A percentile compares a stretch with the other conserved stretches of the same genome.
These are phyloP conservation scores for Pseudocercospora cruenta DNA, from an alignment of 2,329 filamentous ascomycete genomes.

Conservation along the genomic window DNA sequence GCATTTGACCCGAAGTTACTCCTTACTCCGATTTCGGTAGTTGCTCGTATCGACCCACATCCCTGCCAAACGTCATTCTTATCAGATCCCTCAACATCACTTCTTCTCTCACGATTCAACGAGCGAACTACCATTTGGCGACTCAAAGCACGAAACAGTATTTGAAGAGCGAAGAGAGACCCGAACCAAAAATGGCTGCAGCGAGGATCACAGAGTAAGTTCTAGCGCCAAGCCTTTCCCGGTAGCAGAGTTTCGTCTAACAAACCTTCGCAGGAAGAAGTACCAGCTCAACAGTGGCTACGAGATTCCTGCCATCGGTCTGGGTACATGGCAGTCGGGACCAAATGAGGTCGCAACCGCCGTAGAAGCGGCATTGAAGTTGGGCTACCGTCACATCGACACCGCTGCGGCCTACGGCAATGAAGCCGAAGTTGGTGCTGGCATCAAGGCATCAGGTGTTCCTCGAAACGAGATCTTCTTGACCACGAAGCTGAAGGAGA, in stretches of 20 bases:
- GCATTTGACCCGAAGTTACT: neutral
- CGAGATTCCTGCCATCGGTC: constrained; percentile 75
- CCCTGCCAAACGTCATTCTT: neutral
- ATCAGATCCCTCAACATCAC: neutral
- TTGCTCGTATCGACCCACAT: neutral
- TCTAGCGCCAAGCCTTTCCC: neutral
- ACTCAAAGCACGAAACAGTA: neutral
- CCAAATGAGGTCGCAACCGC: constrained; percentile 71
- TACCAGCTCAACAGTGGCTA: constrained; percentile 65
- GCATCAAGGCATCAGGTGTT: constrained; percentile 68
- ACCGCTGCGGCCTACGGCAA: constrained; percentile 79
- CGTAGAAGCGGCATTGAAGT: constrained; percentile 66
- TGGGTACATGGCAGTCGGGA: constrained; percentile 78
- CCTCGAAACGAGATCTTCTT: constrained; percentile 71
- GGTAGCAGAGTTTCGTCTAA: neutral
- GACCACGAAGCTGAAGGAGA: constrained; percentile 83
- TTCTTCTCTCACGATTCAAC: neutral
- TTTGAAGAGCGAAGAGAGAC: neutral
- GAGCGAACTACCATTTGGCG: neutral
- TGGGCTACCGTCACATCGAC: constrained; percentile 66
- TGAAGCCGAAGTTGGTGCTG: constrained; percentile 71
- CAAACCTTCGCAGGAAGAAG: constrained; percentile 14
- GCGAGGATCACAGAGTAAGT: neutral
- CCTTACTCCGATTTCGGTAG: neutral
- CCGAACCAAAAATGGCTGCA: neutral